These are phyloP conservation scores for Sporisorium iseilematis-ciliati DNA, from an alignment of 1,284 basidiomycete species.

Conservation along the genomic window DNA sequence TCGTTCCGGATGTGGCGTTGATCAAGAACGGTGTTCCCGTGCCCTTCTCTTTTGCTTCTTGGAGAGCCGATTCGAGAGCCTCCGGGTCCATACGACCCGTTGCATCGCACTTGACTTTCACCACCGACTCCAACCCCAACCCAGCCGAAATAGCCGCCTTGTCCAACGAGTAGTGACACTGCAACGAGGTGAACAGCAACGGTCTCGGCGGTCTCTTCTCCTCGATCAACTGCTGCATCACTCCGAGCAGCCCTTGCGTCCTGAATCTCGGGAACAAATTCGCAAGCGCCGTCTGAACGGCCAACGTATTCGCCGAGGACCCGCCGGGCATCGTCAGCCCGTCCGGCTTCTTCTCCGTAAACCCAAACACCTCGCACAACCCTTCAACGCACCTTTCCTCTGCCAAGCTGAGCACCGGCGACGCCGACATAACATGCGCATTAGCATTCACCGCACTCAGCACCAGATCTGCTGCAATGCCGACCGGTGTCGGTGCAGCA, in stretches of 20 bases:
- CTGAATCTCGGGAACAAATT: conserved; percentile 68
- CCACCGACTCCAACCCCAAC: conserved; percentile 68
- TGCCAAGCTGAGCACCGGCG: conserved; percentile 69
- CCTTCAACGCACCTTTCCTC: conserved; percentile 62
- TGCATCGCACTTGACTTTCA: conserved; percentile 66
- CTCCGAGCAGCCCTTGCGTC: conserved; percentile 62
- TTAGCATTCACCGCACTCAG: conserved; percentile 71
- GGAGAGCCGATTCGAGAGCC: conserved; percentile 47
- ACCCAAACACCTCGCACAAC: conserved; percentile 58
- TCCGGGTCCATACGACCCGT: conserved; percentile 57
- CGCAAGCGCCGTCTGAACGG: conserved; percentile 70
- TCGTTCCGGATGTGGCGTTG: conserved; percentile 71
- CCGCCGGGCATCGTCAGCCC: conserved; percentile 70
- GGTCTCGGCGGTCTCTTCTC: conserved; percentile 50
- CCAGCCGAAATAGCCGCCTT: conserved; percentile 71
- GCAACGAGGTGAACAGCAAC: conserved; percentile 69
- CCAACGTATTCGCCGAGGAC: conserved; percentile 70
- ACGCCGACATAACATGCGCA: conserved; percentile 71
- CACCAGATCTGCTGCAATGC: conserved; percentile 70
- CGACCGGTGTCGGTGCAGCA: conserved; percentile 69
- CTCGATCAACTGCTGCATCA: conserved; percentile 38
- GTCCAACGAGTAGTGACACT: conserved; percentile 70
- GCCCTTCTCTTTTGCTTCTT: conserved; percentile 20
- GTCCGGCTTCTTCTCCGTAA: conserved; percentile 60
- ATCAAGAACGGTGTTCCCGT: conserved; percentile 70